phyloP scores from a whole-genome alignment of 2,329 filamentous ascomycete genomes.

The Fusarium phyllophilum region DNA sequence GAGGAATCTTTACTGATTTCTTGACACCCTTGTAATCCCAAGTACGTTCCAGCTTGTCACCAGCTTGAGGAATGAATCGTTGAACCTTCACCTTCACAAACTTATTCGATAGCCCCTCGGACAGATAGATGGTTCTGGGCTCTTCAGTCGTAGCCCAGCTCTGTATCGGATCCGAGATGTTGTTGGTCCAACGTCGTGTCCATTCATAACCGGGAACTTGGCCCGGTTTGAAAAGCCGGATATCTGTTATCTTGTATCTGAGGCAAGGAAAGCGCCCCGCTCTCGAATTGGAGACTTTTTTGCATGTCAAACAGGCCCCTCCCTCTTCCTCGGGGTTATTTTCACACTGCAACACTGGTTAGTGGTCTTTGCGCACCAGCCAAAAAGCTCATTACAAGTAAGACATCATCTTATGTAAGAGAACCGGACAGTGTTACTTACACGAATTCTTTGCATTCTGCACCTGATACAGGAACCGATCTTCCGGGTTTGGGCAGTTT shows the following conservation, averaged over 20 bases:
- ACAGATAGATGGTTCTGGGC: conserved; percentile 60
- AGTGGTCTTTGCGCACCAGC: background rate
- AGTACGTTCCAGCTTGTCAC: conserved; percentile 64
- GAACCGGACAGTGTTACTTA: conserved; percentile 50
- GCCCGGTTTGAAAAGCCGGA: conserved; percentile 67
- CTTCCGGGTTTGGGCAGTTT: conserved; percentile 66
- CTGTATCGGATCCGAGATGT: conserved; percentile 64
- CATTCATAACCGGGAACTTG: conserved; percentile 68
- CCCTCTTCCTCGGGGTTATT: conserved; percentile 58
- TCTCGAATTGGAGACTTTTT: conserved; percentile 61
- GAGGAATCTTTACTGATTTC: conserved; percentile 62
- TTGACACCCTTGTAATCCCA: conserved; percentile 61
- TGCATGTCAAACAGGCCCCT: conserved; percentile 64
- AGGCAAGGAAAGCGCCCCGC: conserved; percentile 66
- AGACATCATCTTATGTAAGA: background rate
- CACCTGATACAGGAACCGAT: conserved; percentile 70
- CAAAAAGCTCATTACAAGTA: background rate
- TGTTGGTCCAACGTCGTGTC: conserved; percentile 68
- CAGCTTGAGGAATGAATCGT: conserved; percentile 63
- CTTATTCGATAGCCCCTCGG: conserved; percentile 63
- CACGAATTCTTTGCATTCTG: conserved; percentile 70
- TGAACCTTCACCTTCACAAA: conserved; percentile 62
- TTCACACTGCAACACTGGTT: conserved; percentile 58
- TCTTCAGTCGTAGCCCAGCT: conserved; percentile 65
- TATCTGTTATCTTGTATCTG: conserved; percentile 69